phyloP scores from a whole-genome alignment of 139 green algal species.

The Limnomonas spitsbergensis region DNA sequence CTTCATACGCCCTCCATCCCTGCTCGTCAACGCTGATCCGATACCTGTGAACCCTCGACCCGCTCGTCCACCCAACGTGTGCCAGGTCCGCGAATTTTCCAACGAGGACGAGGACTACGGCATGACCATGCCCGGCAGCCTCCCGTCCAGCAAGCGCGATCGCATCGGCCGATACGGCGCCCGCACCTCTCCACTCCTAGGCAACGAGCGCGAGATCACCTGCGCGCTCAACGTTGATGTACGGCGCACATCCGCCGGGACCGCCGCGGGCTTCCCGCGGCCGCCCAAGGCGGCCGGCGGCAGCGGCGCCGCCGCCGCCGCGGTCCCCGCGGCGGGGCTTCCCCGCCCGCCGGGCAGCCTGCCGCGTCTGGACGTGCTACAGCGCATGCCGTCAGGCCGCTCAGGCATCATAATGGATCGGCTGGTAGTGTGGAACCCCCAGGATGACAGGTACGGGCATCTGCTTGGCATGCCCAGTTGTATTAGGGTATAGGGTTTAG shows the following conservation, averaged over 20 bases:
- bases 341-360: not conserved
- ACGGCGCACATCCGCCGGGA: not conserved
- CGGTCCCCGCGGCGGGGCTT: not conserved
- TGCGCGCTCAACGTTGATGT: not conserved
- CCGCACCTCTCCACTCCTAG: not conserved
- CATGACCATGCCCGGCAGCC: not conserved
- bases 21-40: no score
- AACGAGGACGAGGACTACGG: not conserved
- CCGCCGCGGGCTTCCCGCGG: not conserved
- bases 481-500: no score
- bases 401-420: not conserved
- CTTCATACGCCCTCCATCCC: no score
- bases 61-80: no score
- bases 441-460: not conserved
- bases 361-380: not conserved
- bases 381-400: slow-evolving; percentile 6
- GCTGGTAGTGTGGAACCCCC: not conserved
- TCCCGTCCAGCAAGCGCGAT: not conserved
- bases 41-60: no score
- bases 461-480: no score
- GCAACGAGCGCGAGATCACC: not conserved
- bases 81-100: not conserved
- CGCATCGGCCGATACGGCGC: not conserved
- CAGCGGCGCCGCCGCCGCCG: no score
- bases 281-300: not conserved